Evolutionary conservation across 768 basidiomycete genomes (phyloP).

Genomic region (Leccinum sublutescens): DNA sequence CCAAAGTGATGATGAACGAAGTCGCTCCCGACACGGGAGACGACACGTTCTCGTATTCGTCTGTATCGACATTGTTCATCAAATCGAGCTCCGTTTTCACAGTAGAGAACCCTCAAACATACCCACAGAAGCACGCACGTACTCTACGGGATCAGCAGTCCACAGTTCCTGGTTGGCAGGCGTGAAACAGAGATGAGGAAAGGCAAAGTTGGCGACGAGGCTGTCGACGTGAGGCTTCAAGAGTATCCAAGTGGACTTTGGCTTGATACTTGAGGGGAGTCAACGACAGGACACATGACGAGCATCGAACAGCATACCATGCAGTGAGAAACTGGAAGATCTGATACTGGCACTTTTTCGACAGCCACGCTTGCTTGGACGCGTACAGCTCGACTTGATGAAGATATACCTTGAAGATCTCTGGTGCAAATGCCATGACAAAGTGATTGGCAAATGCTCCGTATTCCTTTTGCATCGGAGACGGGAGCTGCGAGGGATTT

Average conservation of each 20-base stretch:
- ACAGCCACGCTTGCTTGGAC: slow-evolving; percentile 74
- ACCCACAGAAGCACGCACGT: slow-evolving; percentile 76
- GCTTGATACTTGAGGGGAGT: slow-evolving; percentile 68
- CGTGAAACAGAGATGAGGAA: slow-evolving; percentile 84
- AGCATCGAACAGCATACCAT: slow-evolving; percentile 53
- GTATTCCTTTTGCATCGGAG: slow-evolving; percentile 67
- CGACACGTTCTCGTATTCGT: slow-evolving; percentile 78
- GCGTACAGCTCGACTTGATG: slow-evolving; percentile 63
- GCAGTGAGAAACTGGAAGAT: slow-evolving; percentile 85
- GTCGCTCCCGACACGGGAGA: slow-evolving; percentile 79
- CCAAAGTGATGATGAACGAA: slow-evolving; percentile 73
- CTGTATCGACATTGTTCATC: slow-evolving; percentile 36
- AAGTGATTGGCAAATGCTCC: slow-evolving; percentile 74
- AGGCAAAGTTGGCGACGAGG: slow-evolving; percentile 78
- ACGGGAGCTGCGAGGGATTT: slow-evolving; percentile 83
- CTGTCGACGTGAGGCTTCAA: slow-evolving; percentile 83
- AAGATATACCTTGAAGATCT: slow-evolving; percentile 81
- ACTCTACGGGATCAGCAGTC: slow-evolving; percentile 83
- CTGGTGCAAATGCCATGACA: slow-evolving; percentile 74
- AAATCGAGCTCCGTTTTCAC: background rate
- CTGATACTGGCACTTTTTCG: slow-evolving; percentile 80
- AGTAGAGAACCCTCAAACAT: slow-evolving; percentile 14
- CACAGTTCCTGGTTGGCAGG: slow-evolving; percentile 64
- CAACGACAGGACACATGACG: slow-evolving; percentile 4
- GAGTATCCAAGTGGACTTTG: slow-evolving; percentile 85